Conservation (phyloP, 768 basidiomycete genomes). For the Boletales sp. region DNA sequence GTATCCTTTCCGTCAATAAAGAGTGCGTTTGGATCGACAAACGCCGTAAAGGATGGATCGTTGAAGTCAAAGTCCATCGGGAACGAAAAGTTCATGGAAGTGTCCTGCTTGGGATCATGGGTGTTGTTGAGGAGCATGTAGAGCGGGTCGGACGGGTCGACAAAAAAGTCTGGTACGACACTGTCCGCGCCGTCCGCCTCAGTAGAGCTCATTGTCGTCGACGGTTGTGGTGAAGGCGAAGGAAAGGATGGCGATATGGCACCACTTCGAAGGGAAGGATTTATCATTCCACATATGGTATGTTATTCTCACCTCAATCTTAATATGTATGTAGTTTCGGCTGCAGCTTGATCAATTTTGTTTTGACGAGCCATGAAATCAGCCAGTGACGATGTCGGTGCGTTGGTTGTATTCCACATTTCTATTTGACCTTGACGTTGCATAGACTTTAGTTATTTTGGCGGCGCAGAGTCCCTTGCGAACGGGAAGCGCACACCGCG, state of each 20-base stretch:
- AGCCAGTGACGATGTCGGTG: slow-evolving; percentile 18
- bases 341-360: neutral
- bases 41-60: slow-evolving; percentile 41
- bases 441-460: slow-evolving; percentile 74
- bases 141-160: slow-evolving; percentile 57
- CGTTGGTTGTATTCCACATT: too few relatives aligned
- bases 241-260: slow-evolving; percentile 10
- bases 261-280: slow-evolving; percentile 21
- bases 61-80: slow-evolving; percentile 62
- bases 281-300: slow-evolving; percentile 23
- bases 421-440: neutral
- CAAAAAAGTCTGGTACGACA: slow-evolving; percentile 36
- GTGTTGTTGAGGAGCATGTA: slow-evolving; percentile 53
- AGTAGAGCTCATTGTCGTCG: slow-evolving; percentile 15
- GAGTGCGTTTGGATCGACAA: slow-evolving; percentile 66
- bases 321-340: neutral
- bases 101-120: slow-evolving; percentile 31
- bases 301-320: slow-evolving; percentile 20
- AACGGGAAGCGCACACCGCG: slow-evolving; percentile 52
- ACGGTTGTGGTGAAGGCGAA: neutral
- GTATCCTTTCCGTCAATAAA: slow-evolving; percentile 33
- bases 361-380: slow-evolving; percentile 11
- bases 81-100: slow-evolving; percentile 38
- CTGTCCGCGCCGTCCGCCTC: slow-evolving; percentile 10
- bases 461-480: slow-evolving; percentile 74